Evolutionary conservation across 108 stramenopile genomes (phyloP), one percentile per base, ranked within the genome.

Genomic region (Stephanodiscus triporus): DNA sequence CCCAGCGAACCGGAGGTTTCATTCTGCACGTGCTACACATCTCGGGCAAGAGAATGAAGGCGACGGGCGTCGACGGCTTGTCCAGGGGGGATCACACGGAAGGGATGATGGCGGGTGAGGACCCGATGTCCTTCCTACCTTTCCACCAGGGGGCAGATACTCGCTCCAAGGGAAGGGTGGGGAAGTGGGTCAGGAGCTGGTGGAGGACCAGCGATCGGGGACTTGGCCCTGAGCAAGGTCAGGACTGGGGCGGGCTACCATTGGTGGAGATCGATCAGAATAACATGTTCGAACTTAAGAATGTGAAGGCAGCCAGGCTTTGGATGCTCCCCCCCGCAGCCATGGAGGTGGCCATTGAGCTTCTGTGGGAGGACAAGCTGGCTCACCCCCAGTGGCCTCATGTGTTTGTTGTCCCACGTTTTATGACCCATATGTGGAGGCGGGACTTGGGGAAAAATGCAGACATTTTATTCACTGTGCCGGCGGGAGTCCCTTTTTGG

Each of bases 11-110:
- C n/a, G 0, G 64, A 4, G 45, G 56, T 1, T 47, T 55, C 30
- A 74, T 48, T 1, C 38, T 74, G 0, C 64, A 74, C 24, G 63
- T 74, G 2, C 47, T 74, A 6, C 63, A 74, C 38, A 30, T 74
- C 2, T 63, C 73, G 0, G 73, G 73, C 0, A 66, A 63, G n/a
- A 13, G 64, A 30, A 74, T 66, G 73, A 64, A 74, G 55, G 55
- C 7, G 2, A n/a, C 64, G 1, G 64, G 73, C 22, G 47, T 74
- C 0, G 55, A 74, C 48, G 73, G 73, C 4, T 40, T 84, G 20
- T 85, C 84, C 0, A 30, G 84, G 29, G n/a, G 80, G 80, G 69
- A 78, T 29, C 49, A 82, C n/a, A 27, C 51, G 5, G 57, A 68
- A 17, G 73, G 26, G 36, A 67, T 64, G 63, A 64, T 64, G 42